Conservation (phyloP, 2,329 filamentous ascomycete genomes). For the Beauveria rudraprayagi region DNA sequence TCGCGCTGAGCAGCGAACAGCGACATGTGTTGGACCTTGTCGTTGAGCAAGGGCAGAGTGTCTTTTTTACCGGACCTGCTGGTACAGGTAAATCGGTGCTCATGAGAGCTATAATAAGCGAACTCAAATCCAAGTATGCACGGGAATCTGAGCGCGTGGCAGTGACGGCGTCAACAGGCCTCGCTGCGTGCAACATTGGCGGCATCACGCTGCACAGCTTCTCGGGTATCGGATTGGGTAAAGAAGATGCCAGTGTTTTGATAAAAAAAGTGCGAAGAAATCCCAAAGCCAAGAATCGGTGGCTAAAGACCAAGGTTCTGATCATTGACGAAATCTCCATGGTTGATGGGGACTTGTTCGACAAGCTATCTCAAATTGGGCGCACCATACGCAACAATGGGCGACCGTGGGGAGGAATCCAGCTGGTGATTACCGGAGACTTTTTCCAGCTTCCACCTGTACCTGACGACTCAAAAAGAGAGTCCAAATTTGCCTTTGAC, state of each 20-base stretch:
- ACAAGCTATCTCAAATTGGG: conserved; percentile 87
- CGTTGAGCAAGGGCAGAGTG: conserved; percentile 70
- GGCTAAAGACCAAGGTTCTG: conserved; percentile 80
- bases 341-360: conserved; percentile 95
- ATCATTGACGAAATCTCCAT: conserved; percentile 96
- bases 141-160: conserved; percentile 78
- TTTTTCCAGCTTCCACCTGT: conserved; percentile 97
- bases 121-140: conserved; percentile 66
- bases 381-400: conserved; percentile 82
- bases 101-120: conserved; percentile 81
- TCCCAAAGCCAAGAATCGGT: conserved; percentile 76
- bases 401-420: conserved; percentile 89
- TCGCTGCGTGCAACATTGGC: conserved; percentile 94
- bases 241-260: conserved; percentile 71
- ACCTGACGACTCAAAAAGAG: conserved; percentile 60
- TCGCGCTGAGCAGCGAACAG: conserved; percentile 82
- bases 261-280: conserved; percentile 89
- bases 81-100: conserved; percentile 96
- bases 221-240: conserved; percentile 88
- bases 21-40: conserved; percentile 76
- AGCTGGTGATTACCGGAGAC: conserved; percentile 90
- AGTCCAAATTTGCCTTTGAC: conserved; percentile 86
- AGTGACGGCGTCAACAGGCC: conserved; percentile 88
- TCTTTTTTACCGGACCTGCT: conserved; percentile 96
- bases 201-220: conserved; percentile 96